Conservation (phyloP, 2,329 filamentous ascomycete genomes). For the Ceratocystis variospora region DNA sequence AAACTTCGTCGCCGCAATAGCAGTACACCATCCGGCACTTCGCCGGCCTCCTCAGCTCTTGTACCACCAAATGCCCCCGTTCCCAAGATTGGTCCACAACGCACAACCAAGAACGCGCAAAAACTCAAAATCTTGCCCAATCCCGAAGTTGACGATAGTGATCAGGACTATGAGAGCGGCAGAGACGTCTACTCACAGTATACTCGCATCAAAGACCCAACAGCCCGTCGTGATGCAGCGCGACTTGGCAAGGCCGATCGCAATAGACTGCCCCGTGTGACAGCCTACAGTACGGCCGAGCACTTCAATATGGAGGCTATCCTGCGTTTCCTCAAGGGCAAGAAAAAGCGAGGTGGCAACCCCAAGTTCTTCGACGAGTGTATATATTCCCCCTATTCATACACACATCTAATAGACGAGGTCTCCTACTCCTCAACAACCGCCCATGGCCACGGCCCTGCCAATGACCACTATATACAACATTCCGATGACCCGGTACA, state of each 20-base stretch:
- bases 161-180: conserved; percentile 73
- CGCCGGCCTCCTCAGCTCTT: conserved; percentile 34
- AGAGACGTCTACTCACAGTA: conserved; percentile 96
- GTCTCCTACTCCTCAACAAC: conserved; percentile 60
- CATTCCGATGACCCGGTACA: conserved; percentile 28
- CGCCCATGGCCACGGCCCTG: conserved; percentile 26
- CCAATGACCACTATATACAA: conserved; percentile 23
- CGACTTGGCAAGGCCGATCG: conserved; percentile 86
- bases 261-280: conserved; percentile 74
- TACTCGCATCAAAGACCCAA: conserved; percentile 93
- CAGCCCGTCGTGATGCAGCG: conserved; percentile 79
- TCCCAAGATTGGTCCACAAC: conserved; percentile 78
- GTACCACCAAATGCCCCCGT: conserved; percentile 24
- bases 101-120: conserved; percentile 89
- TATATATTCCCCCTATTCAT: conserved; percentile 88
- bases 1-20: conserved; percentile 79
- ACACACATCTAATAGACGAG: conserved; percentile 46
- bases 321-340: conserved; percentile 80
- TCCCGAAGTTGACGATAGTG: conserved; percentile 66
- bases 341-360: conserved; percentile 62
- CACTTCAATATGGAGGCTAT: conserved; percentile 81
- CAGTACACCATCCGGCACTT: conserved; percentile 30
- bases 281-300: conserved; percentile 90
- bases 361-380: conserved; percentile 96
- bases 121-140: conserved; percentile 96